These are phyloP conservation scores for Trichoderma arundinaceum DNA, from an alignment of 2,329 filamentous ascomycete genomes.

Conservation along the genomic window DNA sequence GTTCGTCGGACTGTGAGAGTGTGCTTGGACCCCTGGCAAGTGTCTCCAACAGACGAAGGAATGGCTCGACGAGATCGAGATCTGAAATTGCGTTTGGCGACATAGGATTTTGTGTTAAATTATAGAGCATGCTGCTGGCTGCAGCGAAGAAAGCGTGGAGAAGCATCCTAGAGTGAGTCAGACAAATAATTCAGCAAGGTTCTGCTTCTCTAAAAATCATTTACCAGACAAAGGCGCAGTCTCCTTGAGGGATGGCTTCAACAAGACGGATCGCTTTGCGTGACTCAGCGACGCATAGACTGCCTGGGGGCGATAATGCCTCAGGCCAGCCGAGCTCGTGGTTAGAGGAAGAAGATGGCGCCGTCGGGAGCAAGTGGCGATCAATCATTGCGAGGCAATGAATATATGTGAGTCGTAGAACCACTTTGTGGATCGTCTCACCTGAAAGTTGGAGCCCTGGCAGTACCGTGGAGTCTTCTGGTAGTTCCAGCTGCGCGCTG, in stretches of 20 bases:
- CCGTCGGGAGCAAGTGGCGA: background rate
- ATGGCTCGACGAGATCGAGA: slow-evolving; percentile 13
- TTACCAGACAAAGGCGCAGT: slow-evolving; percentile 24
- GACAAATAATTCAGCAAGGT: background rate
- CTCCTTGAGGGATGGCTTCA: slow-evolving; percentile 13
- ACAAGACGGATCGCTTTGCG: slow-evolving; percentile 18
- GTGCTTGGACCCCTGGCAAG: slow-evolving; percentile 8
- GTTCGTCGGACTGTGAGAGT: background rate
- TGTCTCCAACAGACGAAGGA: slow-evolving; percentile 15
- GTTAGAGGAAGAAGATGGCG: background rate
- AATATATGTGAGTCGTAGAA: slow-evolving; percentile 18
- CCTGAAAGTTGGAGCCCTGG: slow-evolving; percentile 2
- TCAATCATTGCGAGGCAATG: slow-evolving; percentile 25
- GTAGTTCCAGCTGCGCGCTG: slow-evolving; percentile 11
- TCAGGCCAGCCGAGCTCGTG: background rate
- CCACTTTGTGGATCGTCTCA: slow-evolving; percentile 20
- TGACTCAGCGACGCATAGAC: slow-evolving; percentile 12
- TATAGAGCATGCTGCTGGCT: slow-evolving; percentile 11
- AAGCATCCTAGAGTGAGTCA: slow-evolving; percentile 11
- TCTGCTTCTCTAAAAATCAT: background rate
- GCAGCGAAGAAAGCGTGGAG: slow-evolving; percentile 22
- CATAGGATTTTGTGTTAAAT: slow-evolving; percentile 9
- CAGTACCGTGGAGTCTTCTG: background rate
- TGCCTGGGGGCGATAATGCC: background rate
- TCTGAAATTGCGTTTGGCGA: slow-evolving; percentile 11